phyloP scores from a whole-genome alignment of 1,284 basidiomycete genomes.

The Chalciporus sp. region DNA sequence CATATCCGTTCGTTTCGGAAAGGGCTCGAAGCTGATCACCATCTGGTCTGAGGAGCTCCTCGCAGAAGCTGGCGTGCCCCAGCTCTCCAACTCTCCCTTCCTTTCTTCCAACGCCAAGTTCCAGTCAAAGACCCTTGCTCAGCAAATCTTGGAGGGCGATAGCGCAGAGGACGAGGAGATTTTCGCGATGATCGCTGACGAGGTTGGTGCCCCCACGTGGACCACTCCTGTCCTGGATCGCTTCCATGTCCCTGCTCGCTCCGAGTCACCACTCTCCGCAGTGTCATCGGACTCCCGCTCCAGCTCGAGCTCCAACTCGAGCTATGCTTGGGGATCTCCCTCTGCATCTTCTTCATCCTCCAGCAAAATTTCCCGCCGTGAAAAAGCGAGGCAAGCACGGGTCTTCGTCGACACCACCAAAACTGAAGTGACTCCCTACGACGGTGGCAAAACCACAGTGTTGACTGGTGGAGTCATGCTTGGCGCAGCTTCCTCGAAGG shows the following conservation, averaged over 20 bases:
- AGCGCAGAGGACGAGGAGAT: conserved; percentile 69
- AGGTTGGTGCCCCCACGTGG: conserved; percentile 68
- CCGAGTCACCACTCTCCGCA: conserved; percentile 60
- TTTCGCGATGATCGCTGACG: conserved; percentile 71
- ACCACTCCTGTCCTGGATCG: conserved; percentile 59
- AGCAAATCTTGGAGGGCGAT: conserved; percentile 69
- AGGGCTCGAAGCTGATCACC: conserved; percentile 49
- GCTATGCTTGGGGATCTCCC: conserved; percentile 50
- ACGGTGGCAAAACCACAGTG: conserved; percentile 83
- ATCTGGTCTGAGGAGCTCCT: conserved; percentile 63
- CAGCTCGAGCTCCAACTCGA: conserved; percentile 71
- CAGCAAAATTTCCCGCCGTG: conserved; percentile 61
- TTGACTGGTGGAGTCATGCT: conserved; percentile 85
- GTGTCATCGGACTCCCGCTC: conserved; percentile 69
- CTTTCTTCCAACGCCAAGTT: conserved; percentile 41
- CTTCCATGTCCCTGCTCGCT: conserved; percentile 55
- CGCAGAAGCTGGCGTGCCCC: conserved; percentile 22
- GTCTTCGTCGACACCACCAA: conserved; percentile 72
- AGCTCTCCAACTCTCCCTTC: conserved; percentile 24
- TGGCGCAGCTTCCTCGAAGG: conserved; percentile 43
- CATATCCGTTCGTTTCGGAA: conserved; percentile 63
- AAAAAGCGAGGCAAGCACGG: conserved; percentile 63
- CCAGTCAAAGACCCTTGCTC: conserved; percentile 63
- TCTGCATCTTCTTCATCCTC: conserved; percentile 40
- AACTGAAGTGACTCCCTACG: conserved; percentile 78